Evolutionary conservation across 2,329 filamentous ascomycete genomes (phyloP).

Genomic region (Trichophyton benhamiae): DNA sequence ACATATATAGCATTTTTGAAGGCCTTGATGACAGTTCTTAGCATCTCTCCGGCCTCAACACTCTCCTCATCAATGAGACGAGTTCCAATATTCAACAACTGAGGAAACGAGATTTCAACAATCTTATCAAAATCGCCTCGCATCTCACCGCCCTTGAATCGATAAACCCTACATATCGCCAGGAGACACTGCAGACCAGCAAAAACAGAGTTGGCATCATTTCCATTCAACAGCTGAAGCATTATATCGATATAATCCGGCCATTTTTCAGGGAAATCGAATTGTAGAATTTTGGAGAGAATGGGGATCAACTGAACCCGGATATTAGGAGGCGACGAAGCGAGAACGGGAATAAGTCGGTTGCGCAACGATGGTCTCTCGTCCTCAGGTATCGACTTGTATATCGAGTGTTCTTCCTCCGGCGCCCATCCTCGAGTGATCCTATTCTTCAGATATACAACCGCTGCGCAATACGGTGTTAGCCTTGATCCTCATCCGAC

Average conservation of each 20-base stretch:
- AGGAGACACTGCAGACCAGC: constrained; percentile 88
- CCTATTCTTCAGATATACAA: constrained; percentile 96
- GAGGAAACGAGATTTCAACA: constrained; percentile 79
- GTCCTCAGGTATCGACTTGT: constrained; percentile 68
- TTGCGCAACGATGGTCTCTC: constrained; percentile 81
- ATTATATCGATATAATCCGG: constrained; percentile 90
- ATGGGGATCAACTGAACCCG: constrained; percentile 88
- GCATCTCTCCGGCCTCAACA: constrained; percentile 90
- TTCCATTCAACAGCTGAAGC: constrained; percentile 72
- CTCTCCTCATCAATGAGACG: constrained; percentile 82
- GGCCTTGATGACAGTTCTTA: constrained; percentile 85
- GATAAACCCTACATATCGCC: constrained; percentile 87
- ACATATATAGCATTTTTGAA: constrained; percentile 98
- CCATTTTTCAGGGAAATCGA: constrained; percentile 91
- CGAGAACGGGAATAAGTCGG: constrained; percentile 78
- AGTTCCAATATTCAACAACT: constrained; percentile 74
- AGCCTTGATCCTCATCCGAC: constrained; percentile 7
- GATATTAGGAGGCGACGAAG: constrained; percentile 64
- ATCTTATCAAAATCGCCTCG: constrained; percentile 87
- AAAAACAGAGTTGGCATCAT: constrained; percentile 75
- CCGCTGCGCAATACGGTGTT: constrained; percentile 45
- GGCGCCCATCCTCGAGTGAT: constrained; percentile 84
- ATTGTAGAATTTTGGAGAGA: constrained; percentile 88
- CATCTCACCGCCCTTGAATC: constrained; percentile 78
- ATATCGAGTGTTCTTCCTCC: constrained; percentile 59